Evolutionary conservation across 2,329 filamentous ascomycete genomes (phyloP).

Genomic region (Penicillium sp.): DNA sequence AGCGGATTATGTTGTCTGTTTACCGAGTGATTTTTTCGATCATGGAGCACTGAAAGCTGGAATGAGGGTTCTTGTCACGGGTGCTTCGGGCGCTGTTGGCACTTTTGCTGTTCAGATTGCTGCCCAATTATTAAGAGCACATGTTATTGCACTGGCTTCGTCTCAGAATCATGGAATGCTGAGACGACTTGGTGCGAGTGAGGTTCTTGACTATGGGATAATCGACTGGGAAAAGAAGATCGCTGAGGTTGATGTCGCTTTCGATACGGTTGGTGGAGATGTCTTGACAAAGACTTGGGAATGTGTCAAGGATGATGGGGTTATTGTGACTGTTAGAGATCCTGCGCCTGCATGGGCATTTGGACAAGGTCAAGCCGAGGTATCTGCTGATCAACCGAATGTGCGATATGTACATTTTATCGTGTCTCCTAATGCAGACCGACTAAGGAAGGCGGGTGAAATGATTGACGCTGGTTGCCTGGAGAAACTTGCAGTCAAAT

Average conservation of each 20-base stretch:
- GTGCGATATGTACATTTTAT: slow-evolving; percentile 9
- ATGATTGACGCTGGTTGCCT: slow-evolving; percentile 3
- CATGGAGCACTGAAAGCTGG: neutral
- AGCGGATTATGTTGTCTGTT: slow-evolving; percentile 2
- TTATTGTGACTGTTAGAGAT: slow-evolving; percentile 34
- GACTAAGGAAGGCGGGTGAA: neutral
- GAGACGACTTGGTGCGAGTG: neutral
- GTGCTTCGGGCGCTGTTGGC: slow-evolving; percentile 6
- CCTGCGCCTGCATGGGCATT: slow-evolving; percentile 7
- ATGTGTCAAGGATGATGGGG: slow-evolving; percentile 29
- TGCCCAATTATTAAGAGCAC: neutral
- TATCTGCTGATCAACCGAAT: neutral
- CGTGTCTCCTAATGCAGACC: neutral
- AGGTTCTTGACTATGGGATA: neutral
- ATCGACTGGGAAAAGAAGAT: neutral
- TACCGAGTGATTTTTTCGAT: neutral
- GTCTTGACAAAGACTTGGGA: slow-evolving; percentile 32
- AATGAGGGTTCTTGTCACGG: slow-evolving; percentile 2
- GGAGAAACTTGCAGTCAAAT: neutral
- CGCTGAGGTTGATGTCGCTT: slow-evolving; percentile 21
- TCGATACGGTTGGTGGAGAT: slow-evolving; percentile 34
- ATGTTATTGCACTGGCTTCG: slow-evolving; percentile 5
- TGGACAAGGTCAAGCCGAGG: neutral
- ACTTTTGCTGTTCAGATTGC: slow-evolving; percentile 5
- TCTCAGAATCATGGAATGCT: slow-evolving; percentile 1